Percentiles rank a stretch among this genome's conserved stretches.
phyloP scores from a whole-genome alignment of 768 basidiomycete species.

The Tylopilus vinaceipallidus region DNA sequence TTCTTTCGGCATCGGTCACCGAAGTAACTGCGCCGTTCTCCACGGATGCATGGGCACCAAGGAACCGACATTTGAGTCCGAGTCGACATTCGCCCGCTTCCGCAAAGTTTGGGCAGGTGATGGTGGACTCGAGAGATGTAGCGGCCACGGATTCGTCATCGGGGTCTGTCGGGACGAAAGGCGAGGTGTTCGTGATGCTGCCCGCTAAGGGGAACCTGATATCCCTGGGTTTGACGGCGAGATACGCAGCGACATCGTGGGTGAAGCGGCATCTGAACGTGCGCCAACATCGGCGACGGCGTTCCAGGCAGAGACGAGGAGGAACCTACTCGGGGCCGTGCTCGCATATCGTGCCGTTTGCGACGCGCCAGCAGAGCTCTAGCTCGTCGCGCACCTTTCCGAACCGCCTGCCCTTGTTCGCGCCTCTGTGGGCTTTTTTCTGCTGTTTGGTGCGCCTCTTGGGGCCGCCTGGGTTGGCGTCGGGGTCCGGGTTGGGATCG shows the following conservation, averaged over 20 bases:
- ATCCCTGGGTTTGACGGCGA: slow-evolving; percentile 73
- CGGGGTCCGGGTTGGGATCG: slow-evolving; percentile 35
- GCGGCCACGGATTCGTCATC: neutral
- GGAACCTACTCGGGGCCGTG: slow-evolving; percentile 59
- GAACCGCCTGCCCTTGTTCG: slow-evolving; percentile 82
- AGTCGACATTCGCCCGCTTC: slow-evolving; percentile 33
- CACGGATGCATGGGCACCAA: slow-evolving; percentile 68
- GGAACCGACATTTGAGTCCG: slow-evolving; percentile 90
- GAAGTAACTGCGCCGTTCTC: slow-evolving; percentile 45
- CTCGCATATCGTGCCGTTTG: slow-evolving; percentile 67
- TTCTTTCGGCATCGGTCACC: slow-evolving; percentile 57
- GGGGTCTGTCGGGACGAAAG: slow-evolving; percentile 43
- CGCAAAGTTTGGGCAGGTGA: slow-evolving; percentile 26
- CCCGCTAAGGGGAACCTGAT: slow-evolving; percentile 53
- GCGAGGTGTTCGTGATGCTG: slow-evolving; percentile 44
- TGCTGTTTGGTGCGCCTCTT: slow-evolving; percentile 58
- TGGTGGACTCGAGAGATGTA: slow-evolving; percentile 22
- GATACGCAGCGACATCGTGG: slow-evolving; percentile 76
- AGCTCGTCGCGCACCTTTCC: slow-evolving; percentile 75
- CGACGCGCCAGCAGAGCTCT: slow-evolving; percentile 80
- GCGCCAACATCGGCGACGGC: neutral
- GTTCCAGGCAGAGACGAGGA: neutral
- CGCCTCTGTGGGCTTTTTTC: slow-evolving; percentile 72
- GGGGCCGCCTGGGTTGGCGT: slow-evolving; percentile 23
- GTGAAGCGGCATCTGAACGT: slow-evolving; percentile 66